phyloP scores from a whole-genome alignment of 1,139 yeast genomes.

The Yarrowia galli region DNA sequence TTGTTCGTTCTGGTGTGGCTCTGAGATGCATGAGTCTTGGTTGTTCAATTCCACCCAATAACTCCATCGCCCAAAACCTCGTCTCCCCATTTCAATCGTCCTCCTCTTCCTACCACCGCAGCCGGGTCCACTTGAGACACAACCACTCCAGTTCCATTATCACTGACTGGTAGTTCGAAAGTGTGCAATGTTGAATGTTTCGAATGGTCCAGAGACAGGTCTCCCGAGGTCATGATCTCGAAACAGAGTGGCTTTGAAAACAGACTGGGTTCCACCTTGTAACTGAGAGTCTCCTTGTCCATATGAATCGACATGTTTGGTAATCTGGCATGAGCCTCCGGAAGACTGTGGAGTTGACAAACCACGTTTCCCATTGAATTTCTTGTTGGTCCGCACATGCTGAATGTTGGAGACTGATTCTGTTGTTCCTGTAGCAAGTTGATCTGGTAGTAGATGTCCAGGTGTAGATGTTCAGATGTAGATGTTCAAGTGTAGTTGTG shows the following conservation, averaged over 20 bases:
- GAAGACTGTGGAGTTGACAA: constrained; percentile 16
- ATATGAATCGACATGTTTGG: constrained; percentile 20
- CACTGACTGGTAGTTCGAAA: background rate
- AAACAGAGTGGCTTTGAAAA: constrained; percentile 10
- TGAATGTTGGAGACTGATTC: background rate
- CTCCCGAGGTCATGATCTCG: constrained; percentile 27
- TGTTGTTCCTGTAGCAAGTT: too few species aligned
- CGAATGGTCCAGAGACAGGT: constrained; percentile 2
- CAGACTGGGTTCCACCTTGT: constrained; percentile 23
- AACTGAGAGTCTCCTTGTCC: constrained; percentile 21
- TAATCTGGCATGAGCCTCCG: background rate
- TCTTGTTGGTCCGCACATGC: constrained; percentile 28
- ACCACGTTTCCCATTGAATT: constrained; percentile 12
- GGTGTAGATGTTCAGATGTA: background rate
- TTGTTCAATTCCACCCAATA: constrained; percentile 23
- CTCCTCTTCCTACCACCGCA: constrained; percentile 22
- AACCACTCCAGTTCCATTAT: background rate
- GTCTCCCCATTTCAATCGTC: constrained; percentile 13
- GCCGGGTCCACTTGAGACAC: background rate
- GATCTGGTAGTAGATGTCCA: background rate
- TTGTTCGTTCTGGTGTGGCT: background rate
- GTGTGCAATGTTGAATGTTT: background rate
- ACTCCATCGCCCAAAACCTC: constrained; percentile 31
- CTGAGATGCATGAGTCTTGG: background rate
- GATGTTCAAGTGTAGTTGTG: background rate